These are phyloP conservation scores for Ehretia macrophylla DNA, from an alignment of 257 asterid genomes.

Conservation along the genomic window DNA sequence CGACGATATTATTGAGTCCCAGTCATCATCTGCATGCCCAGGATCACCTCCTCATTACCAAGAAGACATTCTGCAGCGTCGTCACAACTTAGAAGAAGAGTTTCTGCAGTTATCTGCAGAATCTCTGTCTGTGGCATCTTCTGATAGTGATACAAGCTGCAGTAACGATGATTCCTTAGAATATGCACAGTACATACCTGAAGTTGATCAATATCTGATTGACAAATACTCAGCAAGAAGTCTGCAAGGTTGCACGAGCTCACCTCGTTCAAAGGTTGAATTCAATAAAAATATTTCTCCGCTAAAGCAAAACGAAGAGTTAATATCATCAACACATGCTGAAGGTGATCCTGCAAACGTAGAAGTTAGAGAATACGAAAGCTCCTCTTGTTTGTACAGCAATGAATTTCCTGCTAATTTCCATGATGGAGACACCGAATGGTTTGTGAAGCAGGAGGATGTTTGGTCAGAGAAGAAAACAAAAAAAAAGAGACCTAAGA, in stretches of 20 bases:
- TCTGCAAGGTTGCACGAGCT: constrained; percentile 13
- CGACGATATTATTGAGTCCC: constrained; percentile 38
- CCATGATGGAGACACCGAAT: constrained; percentile 24
- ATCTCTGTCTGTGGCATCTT: constrained; percentile 66
- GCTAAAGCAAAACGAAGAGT: constrained; percentile 37
- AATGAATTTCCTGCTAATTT: constrained; percentile 22
- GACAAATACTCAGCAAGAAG: constrained; percentile 32
- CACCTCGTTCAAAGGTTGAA: constrained; percentile 23
- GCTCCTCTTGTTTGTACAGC: constrained; percentile 19
- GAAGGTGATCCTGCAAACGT: constrained; percentile 23
- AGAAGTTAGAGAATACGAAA: constrained; percentile 27
- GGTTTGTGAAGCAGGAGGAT: constrained; percentile 26
- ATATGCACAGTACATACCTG: constrained; percentile 29
- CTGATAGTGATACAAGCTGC: constrained; percentile 80
- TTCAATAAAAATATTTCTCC: constrained; percentile 25
- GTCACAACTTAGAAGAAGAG: constrained; percentile 85
- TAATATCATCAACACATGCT: constrained; percentile 13
- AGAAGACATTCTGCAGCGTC: constrained; percentile 86
- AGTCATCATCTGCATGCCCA: constrained; percentile 43
- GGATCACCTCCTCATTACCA: constrained; percentile 94
- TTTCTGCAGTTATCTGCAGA: constrained; percentile 74
- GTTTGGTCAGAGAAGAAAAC: constrained; percentile 44
- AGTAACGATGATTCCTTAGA: constrained; percentile 59
- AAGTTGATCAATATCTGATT: constrained; percentile 32
- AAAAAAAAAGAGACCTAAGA: constrained; percentile 41